Evolutionary conservation across 106 monocot genomes (phyloP).

Genomic region (Apostasia ramifera): DNA sequence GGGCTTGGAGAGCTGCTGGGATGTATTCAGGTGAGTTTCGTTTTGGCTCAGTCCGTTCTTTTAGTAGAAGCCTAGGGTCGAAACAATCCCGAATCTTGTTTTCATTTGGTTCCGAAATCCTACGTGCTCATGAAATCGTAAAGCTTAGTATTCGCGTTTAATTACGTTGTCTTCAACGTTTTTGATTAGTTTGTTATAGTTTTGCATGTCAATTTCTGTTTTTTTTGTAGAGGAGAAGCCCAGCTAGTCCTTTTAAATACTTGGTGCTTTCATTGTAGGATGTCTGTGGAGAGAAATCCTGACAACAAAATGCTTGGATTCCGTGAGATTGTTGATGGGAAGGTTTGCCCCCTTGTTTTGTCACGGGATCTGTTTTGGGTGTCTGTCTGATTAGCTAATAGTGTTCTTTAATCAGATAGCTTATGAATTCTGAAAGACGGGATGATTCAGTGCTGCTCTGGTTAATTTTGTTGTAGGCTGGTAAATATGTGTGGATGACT

Average conservation of each 20-base stretch:
- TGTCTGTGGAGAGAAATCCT: constrained; percentile 52
- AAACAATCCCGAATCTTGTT: no score
- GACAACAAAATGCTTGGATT: constrained; percentile 65
- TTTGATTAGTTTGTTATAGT: constrained; percentile 1
- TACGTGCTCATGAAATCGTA: neutral
- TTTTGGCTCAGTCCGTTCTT: neutral
- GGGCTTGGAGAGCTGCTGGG: constrained; percentile 79
- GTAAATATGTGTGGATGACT: constrained; percentile 70
- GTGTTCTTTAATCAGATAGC: constrained; percentile 19
- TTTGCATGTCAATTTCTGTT: neutral
- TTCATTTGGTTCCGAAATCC: no score
- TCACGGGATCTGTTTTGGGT: neutral
- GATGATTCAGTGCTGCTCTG: neutral
- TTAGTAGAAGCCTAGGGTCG: neutral
- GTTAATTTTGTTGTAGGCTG: constrained; percentile 35
- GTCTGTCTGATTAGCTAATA: neutral
- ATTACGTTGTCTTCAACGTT: neutral
- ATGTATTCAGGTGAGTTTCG: constrained; percentile 60
- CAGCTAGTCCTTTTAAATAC: neutral
- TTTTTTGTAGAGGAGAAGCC: neutral
- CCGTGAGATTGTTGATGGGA: constrained; percentile 59
- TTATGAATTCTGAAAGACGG: constrained; percentile 9
- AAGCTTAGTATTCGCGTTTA: neutral
- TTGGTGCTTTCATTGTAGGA: constrained; percentile 12
- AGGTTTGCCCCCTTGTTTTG: constrained; percentile 23